Conservation (phyloP, 768 basidiomycete species). For the Suillus brevipes region DNA sequence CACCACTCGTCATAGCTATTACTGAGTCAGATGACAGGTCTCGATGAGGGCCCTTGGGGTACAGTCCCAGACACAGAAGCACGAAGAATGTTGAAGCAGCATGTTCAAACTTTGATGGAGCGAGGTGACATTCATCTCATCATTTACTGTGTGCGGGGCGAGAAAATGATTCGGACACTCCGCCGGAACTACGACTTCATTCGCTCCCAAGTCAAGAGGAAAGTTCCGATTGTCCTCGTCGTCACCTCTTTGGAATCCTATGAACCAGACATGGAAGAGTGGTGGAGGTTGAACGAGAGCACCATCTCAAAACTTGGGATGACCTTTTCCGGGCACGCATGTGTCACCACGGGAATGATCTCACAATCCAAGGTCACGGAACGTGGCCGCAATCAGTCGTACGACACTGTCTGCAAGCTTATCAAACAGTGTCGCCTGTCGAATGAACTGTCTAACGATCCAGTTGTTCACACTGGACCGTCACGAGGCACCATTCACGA, state of each 20-base stretch:
- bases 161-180: slow-evolving; percentile 23
- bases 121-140: slow-evolving; percentile 30
- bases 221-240: slow-evolving; percentile 34
- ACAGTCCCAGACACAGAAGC: slow-evolving; percentile 27
- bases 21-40: neutral
- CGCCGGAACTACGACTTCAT: slow-evolving; percentile 32
- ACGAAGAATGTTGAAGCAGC: slow-evolving; percentile 25
- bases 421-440: neutral
- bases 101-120: slow-evolving; percentile 32
- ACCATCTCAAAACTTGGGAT: slow-evolving; percentile 27
- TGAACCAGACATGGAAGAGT: slow-evolving; percentile 32
- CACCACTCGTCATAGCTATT: neutral
- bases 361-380: neutral
- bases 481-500: neutral
- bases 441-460: neutral
- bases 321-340: neutral
- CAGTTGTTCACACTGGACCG: neutral
- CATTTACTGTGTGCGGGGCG: slow-evolving; percentile 35
- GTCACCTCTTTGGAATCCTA: slow-evolving; percentile 38
- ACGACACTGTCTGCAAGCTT: slow-evolving; percentile 17
- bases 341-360: slow-evolving; percentile 7
- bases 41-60: slow-evolving; percentile 21
- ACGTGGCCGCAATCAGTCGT: slow-evolving; percentile 14
- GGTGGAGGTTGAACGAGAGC: slow-evolving; percentile 39
- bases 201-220: slow-evolving; percentile 30